A percentile compares a stretch with the other conserved stretches of the same genome.
These are phyloP conservation scores for Nicotiana rustica DNA, from an alignment of 305 asterid species.

Conservation along the genomic window DNA sequence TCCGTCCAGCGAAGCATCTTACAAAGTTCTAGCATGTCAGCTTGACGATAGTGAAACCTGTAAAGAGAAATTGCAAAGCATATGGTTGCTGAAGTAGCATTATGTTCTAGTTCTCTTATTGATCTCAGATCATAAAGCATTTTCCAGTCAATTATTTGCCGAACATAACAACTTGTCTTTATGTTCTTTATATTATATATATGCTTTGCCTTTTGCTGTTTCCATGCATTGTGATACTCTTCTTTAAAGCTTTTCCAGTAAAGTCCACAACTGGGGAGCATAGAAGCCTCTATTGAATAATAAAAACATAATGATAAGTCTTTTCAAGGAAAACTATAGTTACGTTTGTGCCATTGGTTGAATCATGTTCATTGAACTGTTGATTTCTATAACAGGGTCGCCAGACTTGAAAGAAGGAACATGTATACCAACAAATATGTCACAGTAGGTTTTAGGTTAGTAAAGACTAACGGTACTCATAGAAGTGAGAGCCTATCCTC, in stretches of 20 bases:
- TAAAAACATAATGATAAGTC: neutral
- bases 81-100: neutral
- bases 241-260: neutral
- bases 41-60: conserved; percentile 11
- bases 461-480: too few relatives aligned
- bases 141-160: neutral
- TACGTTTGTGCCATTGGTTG: neutral
- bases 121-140: neutral
- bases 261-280: neutral
- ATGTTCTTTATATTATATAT: too few relatives aligned
- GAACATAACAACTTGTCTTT: neutral
- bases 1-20: neutral
- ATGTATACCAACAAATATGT: too few relatives aligned
- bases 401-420: too few relatives aligned
- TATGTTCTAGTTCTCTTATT: conserved; percentile 3
- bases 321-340: neutral
- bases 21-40: neutral
- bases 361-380: too few relatives aligned
- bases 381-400: too few relatives aligned
- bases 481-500: neutral
- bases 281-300: neutral
- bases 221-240: too few relatives aligned
- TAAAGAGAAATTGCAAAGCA: neutral
- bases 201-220: too few relatives aligned
- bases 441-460: too few relatives aligned